phyloP scores from a whole-genome alignment of 1,139 yeast genomes.

The Nakaseomyces sp. region DNA sequence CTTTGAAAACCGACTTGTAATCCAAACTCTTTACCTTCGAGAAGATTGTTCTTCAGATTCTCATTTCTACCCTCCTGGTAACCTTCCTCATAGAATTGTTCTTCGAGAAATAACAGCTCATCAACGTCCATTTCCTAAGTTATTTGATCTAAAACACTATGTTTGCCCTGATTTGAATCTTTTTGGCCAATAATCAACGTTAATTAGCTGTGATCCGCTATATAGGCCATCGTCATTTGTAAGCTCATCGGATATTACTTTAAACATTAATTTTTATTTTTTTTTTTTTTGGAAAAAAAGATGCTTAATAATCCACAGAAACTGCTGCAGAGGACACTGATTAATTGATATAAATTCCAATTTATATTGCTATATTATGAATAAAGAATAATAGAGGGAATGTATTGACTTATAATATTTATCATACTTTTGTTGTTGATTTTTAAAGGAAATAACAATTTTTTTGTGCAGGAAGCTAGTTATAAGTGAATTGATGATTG shows the following conservation, averaged over 20 bases:
- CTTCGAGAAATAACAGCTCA: conserved; percentile 23
- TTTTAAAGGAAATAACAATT: no score
- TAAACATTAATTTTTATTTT: background rate
- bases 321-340: background rate
- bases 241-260: conserved; percentile 1
- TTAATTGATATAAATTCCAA: no score
- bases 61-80: conserved; percentile 40
- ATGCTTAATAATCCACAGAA: conserved; percentile 1
- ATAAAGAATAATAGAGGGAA: no score
- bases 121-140: conserved; percentile 28
- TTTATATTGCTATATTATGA: no score
- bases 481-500: no score
- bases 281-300: background rate
- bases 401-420: no score
- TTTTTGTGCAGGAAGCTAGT: no score
- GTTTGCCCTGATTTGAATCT: no score
- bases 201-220: no score
- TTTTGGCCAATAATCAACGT: no score
- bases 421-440: no score
- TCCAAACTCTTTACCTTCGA: conserved; percentile 73
- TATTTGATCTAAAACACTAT: no score
- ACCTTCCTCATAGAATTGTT: conserved; percentile 53
- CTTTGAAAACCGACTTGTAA: conserved; percentile 73
- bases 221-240: background rate
- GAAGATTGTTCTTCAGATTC: conserved; percentile 46